A percentile compares a stretch with the other conserved stretches of the same genome.
These are phyloP conservation scores for Claviceps sp. DNA, from an alignment of 2,329 filamentous ascomycete genomes.

Conservation along the genomic window DNA sequence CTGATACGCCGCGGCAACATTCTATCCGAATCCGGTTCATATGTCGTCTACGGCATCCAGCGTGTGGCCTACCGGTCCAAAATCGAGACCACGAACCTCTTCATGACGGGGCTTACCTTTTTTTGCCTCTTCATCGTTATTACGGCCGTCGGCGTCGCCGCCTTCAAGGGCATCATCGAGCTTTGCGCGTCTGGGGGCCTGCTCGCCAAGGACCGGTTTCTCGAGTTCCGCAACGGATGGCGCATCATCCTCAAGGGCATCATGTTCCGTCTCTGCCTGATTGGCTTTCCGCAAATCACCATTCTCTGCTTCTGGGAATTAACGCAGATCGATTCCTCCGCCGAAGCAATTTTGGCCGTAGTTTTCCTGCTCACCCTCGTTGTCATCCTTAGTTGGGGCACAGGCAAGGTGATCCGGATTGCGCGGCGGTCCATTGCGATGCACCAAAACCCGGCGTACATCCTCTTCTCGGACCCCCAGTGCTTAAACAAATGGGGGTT, in stretches of 20 bases:
- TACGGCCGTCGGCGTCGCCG: constrained; percentile 55
- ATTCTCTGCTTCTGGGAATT: constrained; percentile 90
- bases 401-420: constrained; percentile 75
- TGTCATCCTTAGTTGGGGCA: constrained; percentile 66
- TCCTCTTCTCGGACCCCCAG: constrained; percentile 83
- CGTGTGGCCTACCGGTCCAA: constrained; percentile 72
- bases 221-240: constrained; percentile 90
- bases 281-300: constrained; percentile 81
- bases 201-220: constrained; percentile 75
- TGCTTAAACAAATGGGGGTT: constrained; percentile 96
- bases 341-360: constrained; percentile 74
- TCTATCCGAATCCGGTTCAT: constrained; percentile 37
- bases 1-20: constrained; percentile 34
- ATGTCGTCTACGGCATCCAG: constrained; percentile 65
- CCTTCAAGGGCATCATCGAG: constrained; percentile 74
- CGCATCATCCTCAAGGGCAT: constrained; percentile 84
- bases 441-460: constrained; percentile 77
- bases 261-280: constrained; percentile 75
- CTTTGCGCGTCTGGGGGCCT: constrained; percentile 56
- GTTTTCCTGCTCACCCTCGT: constrained; percentile 75
- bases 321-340: constrained; percentile 69
- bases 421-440: constrained; percentile 54
- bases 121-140: constrained; percentile 72
- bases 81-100: constrained; percentile 84
- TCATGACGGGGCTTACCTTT: constrained; percentile 80